Percentiles rank a stretch among this genome's conserved stretches.
phyloP scores from a whole-genome alignment of 2,329 filamentous ascomycete genomes.

The Trichophyton verrucosum region DNA sequence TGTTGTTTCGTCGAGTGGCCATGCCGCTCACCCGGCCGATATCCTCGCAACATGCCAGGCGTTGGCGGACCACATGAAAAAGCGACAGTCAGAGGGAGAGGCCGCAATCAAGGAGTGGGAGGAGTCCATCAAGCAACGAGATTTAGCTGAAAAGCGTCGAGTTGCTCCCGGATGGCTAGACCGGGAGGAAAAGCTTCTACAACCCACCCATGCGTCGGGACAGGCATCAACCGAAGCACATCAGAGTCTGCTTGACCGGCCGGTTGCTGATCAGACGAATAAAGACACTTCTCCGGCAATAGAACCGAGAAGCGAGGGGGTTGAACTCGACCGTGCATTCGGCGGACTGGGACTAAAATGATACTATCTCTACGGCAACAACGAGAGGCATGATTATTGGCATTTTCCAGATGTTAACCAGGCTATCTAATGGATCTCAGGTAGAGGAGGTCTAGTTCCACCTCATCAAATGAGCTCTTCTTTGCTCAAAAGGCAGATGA shows the following conservation, averaged over 20 bases:
- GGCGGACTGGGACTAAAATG: conserved; percentile 37
- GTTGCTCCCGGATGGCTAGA: conserved; percentile 55
- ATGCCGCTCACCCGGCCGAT: conserved; percentile 74
- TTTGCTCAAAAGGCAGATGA: too few species aligned
- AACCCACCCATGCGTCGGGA: conserved; percentile 30
- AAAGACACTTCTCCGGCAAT: conserved; percentile 27
- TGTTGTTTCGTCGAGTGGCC: conserved; percentile 63
- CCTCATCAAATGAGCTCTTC: too few species aligned
- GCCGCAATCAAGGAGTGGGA: conserved; percentile 58
- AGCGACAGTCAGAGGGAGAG: conserved; percentile 56
- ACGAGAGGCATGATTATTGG: background rate
- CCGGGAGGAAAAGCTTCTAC: conserved; percentile 47
- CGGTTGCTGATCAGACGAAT: conserved; percentile 21
- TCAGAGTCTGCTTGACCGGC: conserved; percentile 28
- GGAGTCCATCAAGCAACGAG: conserved; percentile 45
- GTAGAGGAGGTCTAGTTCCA: too few species aligned
- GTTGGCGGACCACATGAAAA: conserved; percentile 61
- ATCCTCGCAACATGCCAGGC: conserved; percentile 72
- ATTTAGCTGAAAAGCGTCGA: conserved; percentile 51
- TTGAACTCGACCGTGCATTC: conserved; percentile 43
- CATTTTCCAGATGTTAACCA: background rate
- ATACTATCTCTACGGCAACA: conserved; percentile 8
- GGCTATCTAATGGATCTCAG: background rate
- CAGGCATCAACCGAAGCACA: conserved; percentile 12
- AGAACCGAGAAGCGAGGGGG: conserved; percentile 35